Evolutionary conservation across 2,329 filamentous ascomycete species (phyloP), one percentile per base, ranked within the genome.

Genomic region (Pyricularia sp.): DNA sequence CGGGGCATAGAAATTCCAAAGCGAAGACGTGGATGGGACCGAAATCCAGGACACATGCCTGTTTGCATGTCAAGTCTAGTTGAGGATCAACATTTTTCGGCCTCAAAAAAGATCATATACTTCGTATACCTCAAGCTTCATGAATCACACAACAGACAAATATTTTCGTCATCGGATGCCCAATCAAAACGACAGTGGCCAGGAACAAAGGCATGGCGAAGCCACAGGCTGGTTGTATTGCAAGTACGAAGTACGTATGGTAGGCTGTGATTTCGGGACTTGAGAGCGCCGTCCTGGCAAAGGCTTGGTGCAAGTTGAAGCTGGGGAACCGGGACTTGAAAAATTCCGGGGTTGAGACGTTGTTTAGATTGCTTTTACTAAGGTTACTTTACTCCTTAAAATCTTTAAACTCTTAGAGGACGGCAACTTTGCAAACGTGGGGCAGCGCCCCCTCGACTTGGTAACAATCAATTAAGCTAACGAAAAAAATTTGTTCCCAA

Each of bases 211-310:
- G 42, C 42, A 17, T 50, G 20, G 42, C 42, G 7, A 7, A 50
- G 42, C 42, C 6, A 50, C 42, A 50, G 42, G 42, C 14, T 20
- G 20, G 7, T 50, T 50, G 31, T 33, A 33, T 11, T 33, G 31
- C 10, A 1, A 10, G 31, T 33, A 33, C 2, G 31, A 10, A 10
- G 31, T 33, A 7, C 28, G 33, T 36, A 36, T 12, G 42, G 42
- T 50, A 50, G 42, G 42, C 14, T 50, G 4, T 50, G 42, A 50
- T 50, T 4, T 50, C 42, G 42, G 42, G 42, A 50, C 42, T 25
- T 26, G n/a, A 26, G n/a, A 25, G 67, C 58, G 26, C 33, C 42
- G 64, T 26, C 31, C 58, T 31, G 68, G 68, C 68, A 59, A 63
- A 64, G 64, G 7, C 23, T 25, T 42, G 30, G 36, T 42, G 23